Evolutionary conservation across 768 basidiomycete genomes (phyloP).

Genomic region (Antrodiella citrinella): DNA sequence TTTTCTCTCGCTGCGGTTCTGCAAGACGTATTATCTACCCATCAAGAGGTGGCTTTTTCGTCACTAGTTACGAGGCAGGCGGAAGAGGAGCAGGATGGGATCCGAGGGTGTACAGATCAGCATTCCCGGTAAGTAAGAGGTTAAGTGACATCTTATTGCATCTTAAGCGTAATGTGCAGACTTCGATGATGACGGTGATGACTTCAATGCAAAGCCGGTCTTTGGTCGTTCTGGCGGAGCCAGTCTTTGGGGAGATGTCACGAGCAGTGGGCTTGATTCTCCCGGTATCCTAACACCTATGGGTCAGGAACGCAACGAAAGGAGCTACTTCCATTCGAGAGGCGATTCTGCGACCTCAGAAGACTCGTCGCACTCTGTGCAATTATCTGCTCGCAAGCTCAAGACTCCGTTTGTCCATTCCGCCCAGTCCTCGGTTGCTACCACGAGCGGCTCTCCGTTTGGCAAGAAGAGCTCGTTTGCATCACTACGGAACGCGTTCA

Average conservation of each 20-base stretch:
- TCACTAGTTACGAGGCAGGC: no score
- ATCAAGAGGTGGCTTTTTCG: no score
- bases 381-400: conserved; percentile 27
- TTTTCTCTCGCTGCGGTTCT: no score
- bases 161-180: conserved; percentile 49
- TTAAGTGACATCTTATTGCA: background rate
- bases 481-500: conserved; percentile 83
- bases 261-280: conserved; percentile 57
- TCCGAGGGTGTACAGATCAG: conserved; percentile 39
- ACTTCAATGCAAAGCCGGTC: conserved; percentile 50
- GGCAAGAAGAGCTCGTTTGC: conserved; percentile 81
- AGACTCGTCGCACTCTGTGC: conserved; percentile 60
- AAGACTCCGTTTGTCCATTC: conserved; percentile 59
- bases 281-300: conserved; percentile 53
- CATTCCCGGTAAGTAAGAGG: conserved; percentile 31
- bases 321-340: conserved; percentile 65
- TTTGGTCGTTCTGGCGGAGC: conserved; percentile 53
- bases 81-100: conserved; percentile 11
- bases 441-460: conserved; percentile 41
- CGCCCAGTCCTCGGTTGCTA: conserved; percentile 61
- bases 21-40: no score
- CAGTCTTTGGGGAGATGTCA: conserved; percentile 21
- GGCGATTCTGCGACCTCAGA: conserved; percentile 76
- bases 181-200: conserved; percentile 68
- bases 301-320: conserved; percentile 39